Evolutionary conservation across 2,329 filamentous ascomycete genomes (phyloP).

Genomic region (Colletotrichum aenigma): DNA sequence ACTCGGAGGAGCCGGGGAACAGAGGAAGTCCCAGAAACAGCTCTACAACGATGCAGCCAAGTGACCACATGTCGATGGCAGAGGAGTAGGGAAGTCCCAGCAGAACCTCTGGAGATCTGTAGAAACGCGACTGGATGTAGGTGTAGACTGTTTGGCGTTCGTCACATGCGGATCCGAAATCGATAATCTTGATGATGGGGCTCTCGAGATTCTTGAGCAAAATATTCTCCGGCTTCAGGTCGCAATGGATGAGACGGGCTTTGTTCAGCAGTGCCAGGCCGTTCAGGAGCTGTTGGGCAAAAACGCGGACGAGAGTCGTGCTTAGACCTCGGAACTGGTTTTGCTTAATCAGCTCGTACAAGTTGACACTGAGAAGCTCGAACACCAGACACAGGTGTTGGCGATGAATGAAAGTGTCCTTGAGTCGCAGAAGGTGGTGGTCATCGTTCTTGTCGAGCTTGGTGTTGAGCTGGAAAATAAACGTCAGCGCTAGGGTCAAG

Average conservation of each 20-base stretch:
- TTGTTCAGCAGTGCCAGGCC: slow-evolving; percentile 93
- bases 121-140: slow-evolving; percentile 98
- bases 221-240: slow-evolving; percentile 98
- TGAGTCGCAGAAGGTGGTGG: slow-evolving; percentile 90
- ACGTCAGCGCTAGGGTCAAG: neutral
- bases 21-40: slow-evolving; percentile 92
- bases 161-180: slow-evolving; percentile 98
- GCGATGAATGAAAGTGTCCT: slow-evolving; percentile 97
- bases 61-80: slow-evolving; percentile 99
- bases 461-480: slow-evolving; percentile 76
- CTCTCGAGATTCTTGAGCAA: slow-evolving; percentile 97
- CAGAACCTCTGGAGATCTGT: slow-evolving; percentile 93
- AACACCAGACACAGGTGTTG: slow-evolving; percentile 98
- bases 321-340: slow-evolving; percentile 98
- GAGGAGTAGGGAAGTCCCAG: slow-evolving; percentile 97
- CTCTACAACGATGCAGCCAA: slow-evolving; percentile 98
- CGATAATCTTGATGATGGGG: slow-evolving; percentile 99
- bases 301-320: slow-evolving; percentile 95
- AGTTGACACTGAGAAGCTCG: slow-evolving; percentile 93
- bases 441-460: slow-evolving; percentile 99
- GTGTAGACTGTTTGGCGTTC: slow-evolving; percentile 99
- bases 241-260: slow-evolving; percentile 95
- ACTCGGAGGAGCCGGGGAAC: slow-evolving; percentile 97
- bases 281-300: slow-evolving; percentile 94
- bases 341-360: slow-evolving; percentile 99